Evolutionary conservation across 2,329 filamentous ascomycete species (phyloP).

Genomic region (Arthroderma sp.): DNA sequence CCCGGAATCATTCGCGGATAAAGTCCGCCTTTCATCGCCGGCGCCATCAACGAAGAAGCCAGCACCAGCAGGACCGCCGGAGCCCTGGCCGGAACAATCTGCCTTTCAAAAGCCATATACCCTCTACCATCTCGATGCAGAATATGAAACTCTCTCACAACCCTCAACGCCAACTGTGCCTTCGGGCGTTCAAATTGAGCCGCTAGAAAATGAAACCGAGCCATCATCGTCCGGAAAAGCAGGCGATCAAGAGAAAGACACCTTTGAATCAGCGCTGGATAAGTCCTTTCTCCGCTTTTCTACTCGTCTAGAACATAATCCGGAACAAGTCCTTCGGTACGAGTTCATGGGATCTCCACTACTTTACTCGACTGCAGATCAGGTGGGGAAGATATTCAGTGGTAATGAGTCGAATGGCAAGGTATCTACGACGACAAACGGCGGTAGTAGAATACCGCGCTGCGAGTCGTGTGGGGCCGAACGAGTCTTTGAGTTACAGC

Average conservation of each 20-base stretch:
- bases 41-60: conserved; percentile 11
- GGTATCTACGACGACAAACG: conserved; percentile 14
- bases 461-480: conserved; percentile 63
- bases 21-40: conserved; percentile 42
- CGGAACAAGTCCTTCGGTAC: conserved; percentile 69
- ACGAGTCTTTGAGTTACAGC: conserved; percentile 79
- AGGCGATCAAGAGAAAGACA: conserved; percentile 46
- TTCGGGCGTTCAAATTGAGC: conserved; percentile 33
- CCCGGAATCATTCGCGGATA: conserved; percentile 62
- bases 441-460: conserved; percentile 47
- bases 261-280: conserved; percentile 64
- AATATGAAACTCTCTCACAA: conserved; percentile 70
- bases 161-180: conserved; percentile 37
- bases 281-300: conserved; percentile 69
- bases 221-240: conserved; percentile 15
- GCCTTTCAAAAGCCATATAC: conserved; percentile 60
- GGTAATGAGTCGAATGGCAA: conserved; percentile 13
- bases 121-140: conserved; percentile 70
- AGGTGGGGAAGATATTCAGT: conserved; percentile 53
- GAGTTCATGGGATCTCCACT: conserved; percentile 62
- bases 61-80: conserved; percentile 24
- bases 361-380: conserved; percentile 67
- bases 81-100: conserved; percentile 62
- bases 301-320: conserved; percentile 63
- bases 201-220: conserved; percentile 23